Conservation (phyloP, 805 yeast genomes). For the Wickerhamomyces rabaulensis region DNA sequence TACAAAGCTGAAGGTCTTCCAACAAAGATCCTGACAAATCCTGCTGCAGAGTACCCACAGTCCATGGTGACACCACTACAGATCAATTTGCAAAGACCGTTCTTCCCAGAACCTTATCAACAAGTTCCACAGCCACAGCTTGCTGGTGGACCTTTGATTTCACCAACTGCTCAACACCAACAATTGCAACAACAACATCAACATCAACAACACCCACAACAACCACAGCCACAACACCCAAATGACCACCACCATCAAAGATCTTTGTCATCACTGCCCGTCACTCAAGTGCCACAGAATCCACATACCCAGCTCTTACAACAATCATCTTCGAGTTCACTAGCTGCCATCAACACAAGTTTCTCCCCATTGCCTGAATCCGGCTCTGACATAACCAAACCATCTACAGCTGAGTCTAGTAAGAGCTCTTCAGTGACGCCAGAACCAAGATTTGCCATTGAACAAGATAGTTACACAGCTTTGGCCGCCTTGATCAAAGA, state of each 20-base stretch:
- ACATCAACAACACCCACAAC: too few relatives aligned
- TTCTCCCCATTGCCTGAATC: neutral
- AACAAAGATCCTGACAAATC: conserved; percentile 15
- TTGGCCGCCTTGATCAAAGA: conserved; percentile 12
- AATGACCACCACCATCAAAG: neutral
- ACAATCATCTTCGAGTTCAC: neutral
- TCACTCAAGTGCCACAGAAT: neutral
- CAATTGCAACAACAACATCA: too few relatives aligned
- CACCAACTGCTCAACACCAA: conserved; percentile 3
- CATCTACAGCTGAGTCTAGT: neutral
- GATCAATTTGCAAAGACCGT: conserved; percentile 14
- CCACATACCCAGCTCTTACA: neutral
- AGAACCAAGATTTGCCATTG: conserved; percentile 14
- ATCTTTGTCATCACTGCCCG: neutral
- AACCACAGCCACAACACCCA: conserved; percentile 1
- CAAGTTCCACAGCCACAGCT: neutral
- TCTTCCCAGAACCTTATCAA: neutral
- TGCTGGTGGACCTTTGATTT: neutral
- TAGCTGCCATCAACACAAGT: neutral
- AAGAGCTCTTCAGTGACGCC: neutral
- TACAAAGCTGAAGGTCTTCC: conserved; percentile 19
- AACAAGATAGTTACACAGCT: conserved; percentile 13
- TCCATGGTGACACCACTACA: conserved; percentile 14
- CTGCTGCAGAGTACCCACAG: conserved; percentile 7
- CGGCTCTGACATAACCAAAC: neutral